Percentiles rank a stretch among this genome's conserved stretches.
Conservation (phyloP, 768 basidiomycete species). For the Termitomyces sp. region DNA sequence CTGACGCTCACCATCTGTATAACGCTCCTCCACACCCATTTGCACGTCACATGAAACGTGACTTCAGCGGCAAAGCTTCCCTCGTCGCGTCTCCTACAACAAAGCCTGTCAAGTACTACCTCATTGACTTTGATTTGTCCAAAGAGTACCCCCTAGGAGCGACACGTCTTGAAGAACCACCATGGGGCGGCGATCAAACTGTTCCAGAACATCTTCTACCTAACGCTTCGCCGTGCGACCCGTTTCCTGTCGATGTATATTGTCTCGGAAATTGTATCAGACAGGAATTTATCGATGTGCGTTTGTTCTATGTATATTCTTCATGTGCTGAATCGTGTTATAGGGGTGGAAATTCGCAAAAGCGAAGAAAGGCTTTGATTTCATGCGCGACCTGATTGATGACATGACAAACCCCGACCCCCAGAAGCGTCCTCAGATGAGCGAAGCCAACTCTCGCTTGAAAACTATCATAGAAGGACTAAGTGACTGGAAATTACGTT, state of each 20-base stretch:
- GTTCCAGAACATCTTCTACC: slow-evolving; percentile 4
- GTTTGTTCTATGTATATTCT: neutral
- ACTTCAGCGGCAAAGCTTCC: neutral
- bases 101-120: slow-evolving; percentile 17
- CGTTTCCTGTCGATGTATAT: slow-evolving; percentile 8
- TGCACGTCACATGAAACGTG: slow-evolving; percentile 1
- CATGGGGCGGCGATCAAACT: slow-evolving; percentile 5
- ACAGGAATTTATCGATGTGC: neutral
- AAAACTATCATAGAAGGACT: neutral
- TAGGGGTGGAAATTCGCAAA: neutral
- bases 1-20: slow-evolving; percentile 7
- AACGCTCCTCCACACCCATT: slow-evolving; percentile 10
- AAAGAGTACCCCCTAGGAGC: slow-evolving; percentile 9
- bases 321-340: neutral
- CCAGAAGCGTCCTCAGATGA: neutral
- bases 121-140: slow-evolving; percentile 22
- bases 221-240: slow-evolving; percentile 1
- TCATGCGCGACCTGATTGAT: slow-evolving; percentile 1
- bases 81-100: slow-evolving; percentile 10
- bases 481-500: neutral
- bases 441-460: neutral
- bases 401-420: slow-evolving; percentile 2
- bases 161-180: neutral
- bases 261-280: slow-evolving; percentile 1
- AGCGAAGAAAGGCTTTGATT: neutral